Base-by-base conservation (phyloP, 108 stramenopile genomes). In the Cyclotella kingstonii region DNA sequence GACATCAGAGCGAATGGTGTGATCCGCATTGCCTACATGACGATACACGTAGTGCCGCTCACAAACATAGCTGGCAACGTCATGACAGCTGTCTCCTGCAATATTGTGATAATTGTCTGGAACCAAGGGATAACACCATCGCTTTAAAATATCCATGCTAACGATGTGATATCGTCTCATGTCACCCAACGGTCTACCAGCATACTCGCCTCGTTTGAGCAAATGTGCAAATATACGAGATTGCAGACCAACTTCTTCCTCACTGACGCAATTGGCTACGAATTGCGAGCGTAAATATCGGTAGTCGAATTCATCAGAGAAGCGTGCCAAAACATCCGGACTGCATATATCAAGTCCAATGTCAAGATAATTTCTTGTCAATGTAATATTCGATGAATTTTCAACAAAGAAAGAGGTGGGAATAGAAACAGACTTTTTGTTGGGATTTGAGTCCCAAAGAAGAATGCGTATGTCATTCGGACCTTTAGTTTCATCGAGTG, bases 221-320 rank as follows among this genome's bases (percentile, higher is more conserved):
- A 97, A 61, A 68, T 96, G 84, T 3, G 90, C 95, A 65, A 84
- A 91, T 31, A 98, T 91, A 38, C 85, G 72, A 22, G 48, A 51
- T 43, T 97, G 97, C 42, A 98, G 71, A 5, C 93, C 93, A 58
- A 88, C 84, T 78, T 97, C 97, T 73, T 90, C 91, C 70, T 98
- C 97, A 30, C 89, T 89, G 12, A 95, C 96, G 28, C 81, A 90
- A 54, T 97, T 94, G 39, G 79, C 70, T 27, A 99, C 85, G 78
- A 96, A 96, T 55, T 94, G 84, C n/a, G 68, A 41, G 1, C 93
- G 63, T 42, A 93, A 72, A 36, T 97, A 89, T 49, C 91, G 75
- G 60, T 97, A 99, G 59, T 99, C 98, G 67, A 96, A 99, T 61
- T 96, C 95, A 77, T 99, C 98, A 35, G 78, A 73, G 57, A 98